phyloP scores from a whole-genome alignment of 257 asterid species.

The Solanum okadae region DNA sequence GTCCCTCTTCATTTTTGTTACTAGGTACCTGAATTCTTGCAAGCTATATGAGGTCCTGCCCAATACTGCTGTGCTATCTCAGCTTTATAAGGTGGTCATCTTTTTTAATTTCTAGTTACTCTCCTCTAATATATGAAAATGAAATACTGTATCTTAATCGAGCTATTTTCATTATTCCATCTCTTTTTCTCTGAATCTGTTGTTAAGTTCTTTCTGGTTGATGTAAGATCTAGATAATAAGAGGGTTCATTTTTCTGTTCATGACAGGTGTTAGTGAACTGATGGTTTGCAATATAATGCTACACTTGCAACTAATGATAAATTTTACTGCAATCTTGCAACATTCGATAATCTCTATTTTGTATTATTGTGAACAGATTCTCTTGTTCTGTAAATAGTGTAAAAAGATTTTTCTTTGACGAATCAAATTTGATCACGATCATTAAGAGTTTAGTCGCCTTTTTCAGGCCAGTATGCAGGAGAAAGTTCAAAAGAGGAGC shows the following conservation, averaged over 20 bases:
- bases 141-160: neutral
- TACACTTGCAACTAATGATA: neutral
- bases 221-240: neutral
- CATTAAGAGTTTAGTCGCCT: neutral
- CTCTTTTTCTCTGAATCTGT: neutral
- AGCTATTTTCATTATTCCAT: neutral
- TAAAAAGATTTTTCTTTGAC: neutral
- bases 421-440: neutral
- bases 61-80: constrained; percentile 4
- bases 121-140: neutral
- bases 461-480: constrained; percentile 15
- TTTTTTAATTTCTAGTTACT: neutral
- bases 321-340: neutral
- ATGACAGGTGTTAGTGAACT: neutral
- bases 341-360: neutral
- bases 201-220: neutral
- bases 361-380: neutral
- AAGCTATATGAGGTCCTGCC: constrained; percentile 4
- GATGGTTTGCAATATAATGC: neutral
- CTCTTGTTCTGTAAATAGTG: neutral
- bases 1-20: neutral
- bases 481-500: neutral
- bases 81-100: constrained; percentile 15
- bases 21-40: constrained; percentile 20
- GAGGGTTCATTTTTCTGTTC: neutral